These are phyloP conservation scores for Davidsoniella neocaledoniae DNA, from an alignment of 2,329 filamentous ascomycete species.

Conservation along the genomic window DNA sequence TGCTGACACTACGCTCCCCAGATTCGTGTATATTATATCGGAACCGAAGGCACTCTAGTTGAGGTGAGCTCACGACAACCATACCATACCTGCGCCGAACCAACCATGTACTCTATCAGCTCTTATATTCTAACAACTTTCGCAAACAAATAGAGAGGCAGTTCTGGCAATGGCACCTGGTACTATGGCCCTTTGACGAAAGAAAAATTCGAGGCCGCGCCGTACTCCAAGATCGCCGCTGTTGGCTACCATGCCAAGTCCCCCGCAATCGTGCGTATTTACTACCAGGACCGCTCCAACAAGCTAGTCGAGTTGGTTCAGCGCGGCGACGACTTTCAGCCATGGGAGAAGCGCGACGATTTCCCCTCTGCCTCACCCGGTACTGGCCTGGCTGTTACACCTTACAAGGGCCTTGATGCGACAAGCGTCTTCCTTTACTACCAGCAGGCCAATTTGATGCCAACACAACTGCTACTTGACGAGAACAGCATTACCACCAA, in stretches of 20 bases:
- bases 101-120: too few relatives aligned
- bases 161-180: slow-evolving; percentile 11
- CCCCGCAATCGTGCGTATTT: slow-evolving; percentile 10
- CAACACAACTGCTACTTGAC: slow-evolving; percentile 10
- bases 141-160: slow-evolving; percentile 3
- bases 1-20: background rate
- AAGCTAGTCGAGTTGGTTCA: slow-evolving; percentile 12
- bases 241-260: slow-evolving; percentile 11
- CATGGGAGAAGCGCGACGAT: slow-evolving; percentile 9
- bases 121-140: background rate
- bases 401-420: slow-evolving; percentile 7
- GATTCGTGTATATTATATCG: slow-evolving; percentile 12
- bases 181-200: slow-evolving; percentile 11
- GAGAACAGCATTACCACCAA: slow-evolving; percentile 5
- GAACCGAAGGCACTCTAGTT: slow-evolving; percentile 11
- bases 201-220: slow-evolving; percentile 6
- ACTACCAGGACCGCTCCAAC: slow-evolving; percentile 12
- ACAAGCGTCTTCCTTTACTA: slow-evolving; percentile 11
- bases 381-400: slow-evolving; percentile 11
- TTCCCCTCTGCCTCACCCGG: slow-evolving; percentile 10
- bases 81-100: background rate
- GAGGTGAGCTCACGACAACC: background rate
- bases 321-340: slow-evolving; percentile 11
- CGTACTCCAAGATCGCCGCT: slow-evolving; percentile 11
- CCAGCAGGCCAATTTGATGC: slow-evolving; percentile 9